Percentiles rank a stretch among this genome's conserved stretches.
Evolutionary conservation across 1,139 yeast species (phyloP).

Genomic region (Nakaseomyces nivariensis): DNA sequence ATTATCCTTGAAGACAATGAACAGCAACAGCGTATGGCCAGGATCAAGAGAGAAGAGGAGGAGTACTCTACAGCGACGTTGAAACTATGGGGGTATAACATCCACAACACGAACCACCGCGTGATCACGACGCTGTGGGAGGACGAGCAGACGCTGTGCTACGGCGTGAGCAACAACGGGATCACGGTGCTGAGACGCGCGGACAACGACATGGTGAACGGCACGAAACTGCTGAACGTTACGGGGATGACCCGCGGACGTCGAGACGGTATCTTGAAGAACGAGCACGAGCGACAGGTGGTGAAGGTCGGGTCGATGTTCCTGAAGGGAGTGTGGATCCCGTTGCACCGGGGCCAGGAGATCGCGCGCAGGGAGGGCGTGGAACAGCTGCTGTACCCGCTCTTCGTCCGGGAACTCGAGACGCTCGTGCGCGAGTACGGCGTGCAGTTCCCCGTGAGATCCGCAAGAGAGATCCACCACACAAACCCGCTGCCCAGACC

Average conservation of each 20-base stretch:
- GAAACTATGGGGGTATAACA: neutral
- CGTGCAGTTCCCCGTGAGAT: constrained; percentile 3
- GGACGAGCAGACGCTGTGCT: constrained; percentile 85
- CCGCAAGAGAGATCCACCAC: neutral
- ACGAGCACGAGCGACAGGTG: constrained; percentile 80
- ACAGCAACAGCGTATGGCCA: no score
- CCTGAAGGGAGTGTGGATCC: constrained; percentile 93
- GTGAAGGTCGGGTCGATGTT: constrained; percentile 97
- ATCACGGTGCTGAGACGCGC: constrained; percentile 84
- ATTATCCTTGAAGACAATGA: no score
- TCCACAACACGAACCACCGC: no score
- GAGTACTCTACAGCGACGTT: neutral
- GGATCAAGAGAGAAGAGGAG: no score
- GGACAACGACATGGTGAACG: constrained; percentile 84
- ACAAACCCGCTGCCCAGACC: constrained; percentile 1
- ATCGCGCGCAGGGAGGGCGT: constrained; percentile 87
- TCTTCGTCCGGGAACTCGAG: constrained; percentile 80
- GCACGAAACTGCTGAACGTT: constrained; percentile 81
- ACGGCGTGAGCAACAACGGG: constrained; percentile 87
- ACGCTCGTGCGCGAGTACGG: constrained; percentile 38
- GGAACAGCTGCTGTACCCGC: constrained; percentile 75
- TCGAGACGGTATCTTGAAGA: constrained; percentile 82
- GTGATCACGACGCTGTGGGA: constrained; percentile 79
- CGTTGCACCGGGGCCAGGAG: constrained; percentile 81
- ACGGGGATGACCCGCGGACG: constrained; percentile 95